Evolutionary conservation across 2,329 filamentous ascomycete genomes (phyloP).

Genomic region (Massarina eburnea): DNA sequence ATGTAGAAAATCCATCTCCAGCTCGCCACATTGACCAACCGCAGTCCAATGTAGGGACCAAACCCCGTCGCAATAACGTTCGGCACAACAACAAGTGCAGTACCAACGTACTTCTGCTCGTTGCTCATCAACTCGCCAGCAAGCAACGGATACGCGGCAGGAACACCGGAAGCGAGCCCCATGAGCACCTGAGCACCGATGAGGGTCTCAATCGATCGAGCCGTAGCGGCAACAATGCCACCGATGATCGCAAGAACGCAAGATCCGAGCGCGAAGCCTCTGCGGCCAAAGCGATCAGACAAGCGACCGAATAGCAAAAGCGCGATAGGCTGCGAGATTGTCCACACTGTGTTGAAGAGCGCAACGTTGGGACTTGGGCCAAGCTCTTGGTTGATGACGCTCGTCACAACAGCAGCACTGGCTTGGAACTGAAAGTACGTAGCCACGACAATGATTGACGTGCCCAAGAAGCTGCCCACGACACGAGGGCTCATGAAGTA

Average conservation of each 20-base stretch:
- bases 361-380: constrained; percentile 12
- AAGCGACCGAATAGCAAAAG: constrained; percentile 16
- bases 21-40: constrained; percentile 41
- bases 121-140: constrained; percentile 33
- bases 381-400: constrained; percentile 16
- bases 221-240: constrained; percentile 26
- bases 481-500: constrained; percentile 15
- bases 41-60: constrained; percentile 51
- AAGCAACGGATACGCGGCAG: constrained; percentile 16
- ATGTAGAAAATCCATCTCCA: constrained; percentile 53
- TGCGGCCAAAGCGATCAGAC: constrained; percentile 13
- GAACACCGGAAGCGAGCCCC: constrained; percentile 20
- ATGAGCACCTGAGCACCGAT: constrained; percentile 25
- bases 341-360: constrained; percentile 13
- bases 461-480: constrained; percentile 17
- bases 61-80: constrained; percentile 39
- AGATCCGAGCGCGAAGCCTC: constrained; percentile 11
- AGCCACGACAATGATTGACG: constrained; percentile 13
- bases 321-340: constrained; percentile 10
- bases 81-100: constrained; percentile 17
- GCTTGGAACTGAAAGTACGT: constrained; percentile 22
- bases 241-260: constrained; percentile 13
- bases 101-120: constrained; percentile 12
- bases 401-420: too few relatives aligned
- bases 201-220: constrained; percentile 22